Evolutionary conservation across 306 rosid species (phyloP), one percentile per base, ranked within the genome.

Genomic region (Dryas drummondii): DNA sequence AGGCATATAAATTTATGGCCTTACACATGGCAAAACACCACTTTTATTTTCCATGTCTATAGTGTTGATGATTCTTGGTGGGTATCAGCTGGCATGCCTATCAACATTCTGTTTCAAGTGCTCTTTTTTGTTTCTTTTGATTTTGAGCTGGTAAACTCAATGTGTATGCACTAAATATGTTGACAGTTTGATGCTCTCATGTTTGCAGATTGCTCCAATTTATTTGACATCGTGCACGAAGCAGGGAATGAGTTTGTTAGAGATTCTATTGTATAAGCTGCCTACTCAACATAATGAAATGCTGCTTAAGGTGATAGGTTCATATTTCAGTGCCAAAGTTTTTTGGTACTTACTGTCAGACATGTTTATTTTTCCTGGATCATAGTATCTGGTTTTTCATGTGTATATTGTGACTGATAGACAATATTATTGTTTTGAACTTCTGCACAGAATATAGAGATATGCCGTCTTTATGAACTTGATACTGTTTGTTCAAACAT

Each of bases 161-260:
- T 2, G 68, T 9, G 50, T 26, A 64, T 51, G 8, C 22, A 10
- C 52, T 12, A 55, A 53, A n/a, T 56, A 19, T 71, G 52, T 57
- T 71, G 66, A 71, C 53, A 56, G 69, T 79, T 41, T 54, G 71
- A 63, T 80, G 73, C 78, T 80, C 49, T 67, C 71, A 37, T 78
- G 76, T 82, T 78, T 82, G 66, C 89, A 94, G 98, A 87, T 94
- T 82, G 96, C 98, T 88, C 98, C 98, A 61, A 87, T 94, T 74
- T 94, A 94, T 86, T 84, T 91, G 85, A 75, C 90, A n/a, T 91
- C 98, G 2, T 94, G 97, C 89, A 77, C 82, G 89, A 94, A 91
- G 85, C 98, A 91, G 82, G 98, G 98, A 81, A 85, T 90, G 87
- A 87, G 93, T 67, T 84, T 90, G 86, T 65, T 94, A 82, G 98